Evolutionary conservation across 208 protist genomes (phyloP).

Genomic region (Endotrypanum monterogeii): DNA sequence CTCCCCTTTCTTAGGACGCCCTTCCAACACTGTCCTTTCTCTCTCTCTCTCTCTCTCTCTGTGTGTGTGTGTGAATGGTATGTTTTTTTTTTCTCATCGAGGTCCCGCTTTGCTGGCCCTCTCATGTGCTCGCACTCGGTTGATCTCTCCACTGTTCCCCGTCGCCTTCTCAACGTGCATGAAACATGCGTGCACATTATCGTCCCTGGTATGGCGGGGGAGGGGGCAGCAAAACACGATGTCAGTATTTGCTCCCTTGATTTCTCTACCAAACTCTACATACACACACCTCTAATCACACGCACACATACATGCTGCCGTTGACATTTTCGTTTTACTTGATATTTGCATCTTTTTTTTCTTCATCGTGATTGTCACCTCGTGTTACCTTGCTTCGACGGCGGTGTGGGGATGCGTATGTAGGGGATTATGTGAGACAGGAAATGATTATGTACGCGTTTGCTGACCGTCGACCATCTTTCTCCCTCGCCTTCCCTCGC

Average conservation of each 20-base stretch:
- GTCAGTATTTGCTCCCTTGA: background rate
- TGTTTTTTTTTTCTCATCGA: background rate
- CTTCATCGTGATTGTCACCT: background rate
- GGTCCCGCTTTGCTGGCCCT: background rate
- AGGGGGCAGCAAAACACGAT: background rate
- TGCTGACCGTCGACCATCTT: background rate
- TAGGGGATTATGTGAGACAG: background rate
- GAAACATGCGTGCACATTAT: background rate
- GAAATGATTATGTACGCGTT: background rate
- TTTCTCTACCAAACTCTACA: background rate
- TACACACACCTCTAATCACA: background rate
- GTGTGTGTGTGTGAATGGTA: background rate
- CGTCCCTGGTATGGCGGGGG: too few relatives aligned
- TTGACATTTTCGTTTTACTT: too few relatives aligned
- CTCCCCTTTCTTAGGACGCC: background rate
- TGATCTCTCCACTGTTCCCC: background rate
- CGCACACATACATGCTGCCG: background rate
- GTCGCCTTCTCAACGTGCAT: background rate
- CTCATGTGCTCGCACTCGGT: background rate
- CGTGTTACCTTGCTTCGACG: background rate
- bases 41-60: background rate
- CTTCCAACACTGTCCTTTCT: too few relatives aligned
- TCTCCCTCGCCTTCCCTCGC: background rate
- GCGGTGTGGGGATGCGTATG: background rate
- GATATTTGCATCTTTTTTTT: background rate